phyloP scores from a whole-genome alignment of 2,329 filamentous ascomycete species.

The Trichoderma breve region DNA sequence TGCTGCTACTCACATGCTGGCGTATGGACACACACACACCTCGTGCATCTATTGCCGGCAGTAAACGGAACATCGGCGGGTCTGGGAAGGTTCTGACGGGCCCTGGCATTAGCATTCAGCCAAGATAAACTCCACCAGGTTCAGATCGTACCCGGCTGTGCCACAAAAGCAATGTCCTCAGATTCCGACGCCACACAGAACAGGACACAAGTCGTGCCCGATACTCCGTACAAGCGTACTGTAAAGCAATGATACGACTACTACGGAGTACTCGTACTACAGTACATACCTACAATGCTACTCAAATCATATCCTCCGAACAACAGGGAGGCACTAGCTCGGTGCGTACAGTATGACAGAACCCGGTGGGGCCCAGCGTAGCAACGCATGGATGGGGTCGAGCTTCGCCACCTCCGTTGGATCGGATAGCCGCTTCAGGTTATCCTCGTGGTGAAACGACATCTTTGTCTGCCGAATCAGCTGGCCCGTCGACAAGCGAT shows the following conservation, averaged over 20 bases:
- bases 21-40: neutral
- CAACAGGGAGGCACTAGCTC: neutral
- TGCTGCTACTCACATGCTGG: neutral
- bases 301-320: neutral
- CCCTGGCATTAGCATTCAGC: neutral
- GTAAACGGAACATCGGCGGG: neutral
- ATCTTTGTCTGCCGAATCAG: neutral
- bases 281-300: neutral
- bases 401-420: constrained; percentile 18
- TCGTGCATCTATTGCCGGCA: neutral
- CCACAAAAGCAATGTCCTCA: neutral
- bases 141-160: neutral
- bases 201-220: neutral
- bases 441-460: constrained; percentile 17
- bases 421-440: constrained; percentile 16
- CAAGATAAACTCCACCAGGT: neutral
- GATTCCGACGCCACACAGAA: neutral
- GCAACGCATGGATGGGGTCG: neutral
- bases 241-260: neutral
- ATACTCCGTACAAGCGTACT: neutral
- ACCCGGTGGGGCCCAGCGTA: neutral
- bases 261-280: neutral
- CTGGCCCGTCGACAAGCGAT: neutral
- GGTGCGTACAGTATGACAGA: neutral
- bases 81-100: neutral